A percentile compares a stretch with the other conserved stretches of the same genome.
Evolutionary conservation across 805 yeast species (phyloP).

Genomic region (Wickerhamiella azyma): DNA sequence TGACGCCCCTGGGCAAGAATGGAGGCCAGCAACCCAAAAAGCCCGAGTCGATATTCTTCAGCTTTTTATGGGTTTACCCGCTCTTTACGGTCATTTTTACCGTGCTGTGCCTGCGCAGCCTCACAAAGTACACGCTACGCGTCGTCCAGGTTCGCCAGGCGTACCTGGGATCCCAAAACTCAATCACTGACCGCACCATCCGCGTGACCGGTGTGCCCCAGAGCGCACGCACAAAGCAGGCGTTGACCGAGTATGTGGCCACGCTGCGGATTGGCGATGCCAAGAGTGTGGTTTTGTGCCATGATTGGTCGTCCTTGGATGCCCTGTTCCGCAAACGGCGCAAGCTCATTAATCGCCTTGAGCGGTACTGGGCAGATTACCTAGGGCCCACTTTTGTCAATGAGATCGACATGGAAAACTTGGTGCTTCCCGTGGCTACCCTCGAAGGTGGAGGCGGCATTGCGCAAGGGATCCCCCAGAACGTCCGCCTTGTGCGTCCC

Average conservation of each 20-base stretch:
- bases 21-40: background rate
- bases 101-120: constrained; percentile 29
- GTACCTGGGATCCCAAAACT: constrained; percentile 72
- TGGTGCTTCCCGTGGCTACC: constrained; percentile 1
- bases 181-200: constrained; percentile 84
- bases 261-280: constrained; percentile 70
- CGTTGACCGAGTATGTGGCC: constrained; percentile 61
- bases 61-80: constrained; percentile 73
- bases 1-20: background rate
- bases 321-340: constrained; percentile 47
- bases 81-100: constrained; percentile 81
- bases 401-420: constrained; percentile 10
- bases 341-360: constrained; percentile 41
- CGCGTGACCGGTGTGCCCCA: constrained; percentile 81
- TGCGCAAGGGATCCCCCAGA: constrained; percentile 2
- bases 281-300: constrained; percentile 59
- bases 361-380: constrained; percentile 59
- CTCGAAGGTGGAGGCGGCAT: background rate
- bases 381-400: constrained; percentile 31
- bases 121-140: constrained; percentile 48
- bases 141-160: constrained; percentile 68
- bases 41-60: constrained; percentile 12
- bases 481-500: constrained; percentile 36
- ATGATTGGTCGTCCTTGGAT: constrained; percentile 75
- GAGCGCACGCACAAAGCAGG: constrained; percentile 56